A percentile compares a stretch with the other conserved stretches of the same genome.
Evolutionary conservation across 2,329 filamentous ascomycete genomes (phyloP).

Genomic region (Xylariomycetidae sp.): DNA sequence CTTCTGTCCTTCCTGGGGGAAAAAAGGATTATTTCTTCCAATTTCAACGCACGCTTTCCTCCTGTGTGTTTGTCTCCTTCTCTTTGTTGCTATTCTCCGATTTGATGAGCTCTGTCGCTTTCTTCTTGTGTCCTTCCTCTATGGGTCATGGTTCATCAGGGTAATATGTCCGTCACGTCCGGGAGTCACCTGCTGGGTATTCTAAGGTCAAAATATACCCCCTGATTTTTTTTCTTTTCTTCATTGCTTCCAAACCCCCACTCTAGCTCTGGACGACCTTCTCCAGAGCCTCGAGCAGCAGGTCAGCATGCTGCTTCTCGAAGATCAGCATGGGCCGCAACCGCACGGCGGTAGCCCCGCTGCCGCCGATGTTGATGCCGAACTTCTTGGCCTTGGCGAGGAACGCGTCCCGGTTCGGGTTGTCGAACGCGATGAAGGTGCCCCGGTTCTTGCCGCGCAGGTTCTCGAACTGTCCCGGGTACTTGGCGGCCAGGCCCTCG

Average conservation of each 20-base stretch:
- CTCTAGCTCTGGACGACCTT: conserved; percentile 55
- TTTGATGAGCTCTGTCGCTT: too few relatives aligned
- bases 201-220: too few relatives aligned
- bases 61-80: too few relatives aligned
- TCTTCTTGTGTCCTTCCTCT: too few relatives aligned
- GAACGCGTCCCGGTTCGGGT: conserved; percentile 73
- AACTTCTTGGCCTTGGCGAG: conserved; percentile 71
- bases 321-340: conserved; percentile 89
- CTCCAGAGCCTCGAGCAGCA: conserved; percentile 74
- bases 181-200: too few relatives aligned
- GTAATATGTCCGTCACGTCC: too few relatives aligned
- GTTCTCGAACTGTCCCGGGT: conserved; percentile 75
- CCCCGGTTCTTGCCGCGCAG: conserved; percentile 82
- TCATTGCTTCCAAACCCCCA: not conserved
- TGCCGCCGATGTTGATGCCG: conserved; percentile 84
- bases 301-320: conserved; percentile 85
- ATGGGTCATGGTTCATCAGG: too few relatives aligned
- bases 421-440: conserved; percentile 92
- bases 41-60: too few relatives aligned
- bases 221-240: not conserved
- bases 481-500: conserved; percentile 61
- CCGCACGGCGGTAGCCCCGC: conserved; percentile 69
- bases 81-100: too few relatives aligned
- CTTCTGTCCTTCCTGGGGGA: too few relatives aligned
- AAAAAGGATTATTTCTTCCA: too few relatives aligned